Conservation (phyloP, 1,284 basidiomycete species). For the Ganoderma boninense region DNA sequence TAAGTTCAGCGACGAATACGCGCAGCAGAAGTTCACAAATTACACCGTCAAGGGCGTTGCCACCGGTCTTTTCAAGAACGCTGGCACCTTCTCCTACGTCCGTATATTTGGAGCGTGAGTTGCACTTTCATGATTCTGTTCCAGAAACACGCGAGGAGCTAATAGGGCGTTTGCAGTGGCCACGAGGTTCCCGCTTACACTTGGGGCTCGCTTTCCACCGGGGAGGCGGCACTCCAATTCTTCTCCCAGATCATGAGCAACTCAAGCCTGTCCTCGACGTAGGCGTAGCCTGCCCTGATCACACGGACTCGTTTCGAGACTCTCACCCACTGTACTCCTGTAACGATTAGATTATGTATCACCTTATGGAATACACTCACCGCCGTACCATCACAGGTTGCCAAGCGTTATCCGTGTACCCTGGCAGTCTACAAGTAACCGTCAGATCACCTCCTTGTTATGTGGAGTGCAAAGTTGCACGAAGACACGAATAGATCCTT, state of each 20-base stretch:
- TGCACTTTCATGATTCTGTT: background rate
- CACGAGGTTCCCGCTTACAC: slow-evolving; percentile 36
- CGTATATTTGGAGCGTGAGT: slow-evolving; percentile 57
- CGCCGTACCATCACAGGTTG: background rate
- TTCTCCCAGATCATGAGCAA: slow-evolving; percentile 34
- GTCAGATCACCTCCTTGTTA: too few relatives aligned
- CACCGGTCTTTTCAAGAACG: slow-evolving; percentile 65
- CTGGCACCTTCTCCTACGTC: slow-evolving; percentile 67
- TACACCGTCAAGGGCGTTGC: slow-evolving; percentile 59
- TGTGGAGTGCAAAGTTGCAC: background rate
- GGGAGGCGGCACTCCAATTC: slow-evolving; percentile 35
- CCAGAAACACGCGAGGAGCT: background rate
- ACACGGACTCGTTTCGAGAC: background rate
- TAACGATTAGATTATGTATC: slow-evolving; percentile 3
- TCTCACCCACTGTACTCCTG: background rate
- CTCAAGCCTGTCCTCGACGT: background rate
- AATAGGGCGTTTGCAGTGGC: slow-evolving; percentile 20
- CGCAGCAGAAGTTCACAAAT: slow-evolving; percentile 51
- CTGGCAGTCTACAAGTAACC: background rate
- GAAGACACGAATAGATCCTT: background rate
- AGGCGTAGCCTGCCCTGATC: background rate
- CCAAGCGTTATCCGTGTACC: background rate
- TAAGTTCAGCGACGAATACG: slow-evolving; percentile 42
- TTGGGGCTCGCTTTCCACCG: slow-evolving; percentile 26
- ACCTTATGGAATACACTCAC: background rate